Percentiles rank a stretch among this genome's conserved stretches.
Conservation (phyloP, 495 filamentous ascomycete species). For the Xylaria scruposa region DNA sequence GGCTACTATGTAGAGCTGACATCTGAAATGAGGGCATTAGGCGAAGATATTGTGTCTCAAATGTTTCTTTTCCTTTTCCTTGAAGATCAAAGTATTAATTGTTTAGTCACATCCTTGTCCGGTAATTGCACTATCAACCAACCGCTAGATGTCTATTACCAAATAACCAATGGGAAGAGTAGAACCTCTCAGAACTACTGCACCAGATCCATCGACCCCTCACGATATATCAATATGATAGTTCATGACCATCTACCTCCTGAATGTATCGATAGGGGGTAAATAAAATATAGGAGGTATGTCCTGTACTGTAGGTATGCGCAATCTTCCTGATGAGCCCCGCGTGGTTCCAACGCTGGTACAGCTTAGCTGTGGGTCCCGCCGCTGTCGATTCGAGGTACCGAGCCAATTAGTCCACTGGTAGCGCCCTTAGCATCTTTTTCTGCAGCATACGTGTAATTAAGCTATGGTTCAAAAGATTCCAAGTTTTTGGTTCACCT, state of each 20-base stretch:
- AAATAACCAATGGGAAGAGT: not conserved
- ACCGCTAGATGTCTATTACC: no score
- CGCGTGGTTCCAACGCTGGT: conserved; percentile 9
- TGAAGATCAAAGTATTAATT: not conserved
- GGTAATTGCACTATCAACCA: not conserved
- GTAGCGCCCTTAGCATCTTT: conserved; percentile 11
- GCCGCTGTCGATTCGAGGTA: not conserved
- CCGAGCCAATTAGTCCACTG: not conserved
- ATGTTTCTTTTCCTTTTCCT: conserved; percentile 11
- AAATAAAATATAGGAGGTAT: not conserved
- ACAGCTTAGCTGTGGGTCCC: conserved; percentile 11
- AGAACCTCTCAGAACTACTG: not conserved
- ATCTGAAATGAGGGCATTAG: conserved; percentile 3
- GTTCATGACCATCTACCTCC: not conserved
- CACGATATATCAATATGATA: not conserved
- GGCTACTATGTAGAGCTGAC: not conserved
- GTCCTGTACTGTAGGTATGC: not conserved
- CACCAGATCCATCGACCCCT: not conserved
- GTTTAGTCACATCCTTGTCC: not conserved
- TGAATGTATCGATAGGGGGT: not conserved
- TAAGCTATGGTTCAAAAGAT: not conserved
- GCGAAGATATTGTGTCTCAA: conserved; percentile 3
- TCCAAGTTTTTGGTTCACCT: not conserved
- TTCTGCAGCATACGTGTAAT: conserved; percentile 6
- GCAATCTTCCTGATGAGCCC: not conserved